Base-by-base conservation (phyloP, 768 basidiomycete genomes). In the Boletus sp. region DNA sequence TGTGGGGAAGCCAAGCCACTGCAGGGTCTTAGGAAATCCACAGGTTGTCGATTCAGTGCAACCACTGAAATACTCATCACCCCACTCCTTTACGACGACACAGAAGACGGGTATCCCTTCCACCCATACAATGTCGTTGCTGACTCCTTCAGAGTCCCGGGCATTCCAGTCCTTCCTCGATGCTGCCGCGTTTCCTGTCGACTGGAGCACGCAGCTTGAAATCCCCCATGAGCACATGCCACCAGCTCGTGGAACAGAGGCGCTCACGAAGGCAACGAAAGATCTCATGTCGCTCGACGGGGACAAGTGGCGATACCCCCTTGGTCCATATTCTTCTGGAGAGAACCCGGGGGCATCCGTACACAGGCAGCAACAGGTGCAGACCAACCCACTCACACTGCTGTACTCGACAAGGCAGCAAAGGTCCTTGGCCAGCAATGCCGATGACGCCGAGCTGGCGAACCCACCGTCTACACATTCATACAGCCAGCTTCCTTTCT, bases 251-350 rank as follows among this genome's bases (percentile, higher is more conserved):
- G 82, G 81, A 55, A 83, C 75, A 53, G 83, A 87, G 50, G 83
- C 84, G 2, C 78, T 93, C 50, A 73, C 85, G 50, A 87, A 86
- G 70, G 89, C 89, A 0, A 92, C 90, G 0, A 90, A 88, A 69
- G 88, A 91, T 69, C 81, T 93, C 41, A 90, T 93, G 84, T 77
- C 87, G 5, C 76, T 90, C 27, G 87, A 87, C 54, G 60, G 57
- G 13, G 75, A 70, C 14, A 70, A 65, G 7, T 83, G 74, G 76
- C 65, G 63, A 27, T 62, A 65, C 47, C 66, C 65, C 4, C 57
- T 69, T 6, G 56, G 48, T n/a, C 38, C 60, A 8, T 66, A 52
- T 27, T 30, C 66, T 2, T 27, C 54, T 6, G 29, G 33, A 1
- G 62, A 58, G 13, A 34, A 47, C 37, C 43, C 62, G 32, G 59